Conservation (phyloP, 2,329 filamentous ascomycete genomes). For the Verticillium albo-atrum region DNA sequence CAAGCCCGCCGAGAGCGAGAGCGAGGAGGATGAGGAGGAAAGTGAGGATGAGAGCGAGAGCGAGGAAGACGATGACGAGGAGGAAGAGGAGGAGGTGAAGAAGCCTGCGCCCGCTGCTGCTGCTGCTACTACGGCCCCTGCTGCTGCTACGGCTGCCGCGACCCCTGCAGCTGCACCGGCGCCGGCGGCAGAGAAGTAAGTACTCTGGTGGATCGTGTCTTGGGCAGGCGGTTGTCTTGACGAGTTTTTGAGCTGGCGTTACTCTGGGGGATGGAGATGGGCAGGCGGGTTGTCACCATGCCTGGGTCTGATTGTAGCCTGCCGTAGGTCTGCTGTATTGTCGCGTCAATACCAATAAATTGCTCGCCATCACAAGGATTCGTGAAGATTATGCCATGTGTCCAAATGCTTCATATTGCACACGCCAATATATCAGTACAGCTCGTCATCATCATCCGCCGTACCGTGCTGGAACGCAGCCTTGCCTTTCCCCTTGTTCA, state of each 20-base stretch:
- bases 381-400: not conserved
- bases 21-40: conserved; percentile 5
- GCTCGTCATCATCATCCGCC: conserved; percentile 52
- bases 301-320: not conserved
- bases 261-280: not conserved
- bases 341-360: not conserved
- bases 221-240: not conserved
- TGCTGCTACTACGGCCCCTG: not conserved
- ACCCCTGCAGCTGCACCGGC: not conserved
- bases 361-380: not conserved
- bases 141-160: not conserved
- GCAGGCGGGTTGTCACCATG: not conserved
- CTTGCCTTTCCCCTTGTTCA: conserved; percentile 52
- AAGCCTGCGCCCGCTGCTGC: not conserved
- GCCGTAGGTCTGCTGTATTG: not conserved
- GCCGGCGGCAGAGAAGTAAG: conserved; percentile 3
- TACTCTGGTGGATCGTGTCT: too few species aligned
- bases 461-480: conserved; percentile 47
- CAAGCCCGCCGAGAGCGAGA: not conserved
- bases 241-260: not conserved
- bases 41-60: not conserved
- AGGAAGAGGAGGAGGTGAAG: not conserved
- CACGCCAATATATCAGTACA: conserved; percentile 39
- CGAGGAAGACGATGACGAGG: not conserved
- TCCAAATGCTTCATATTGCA: not conserved